Evolutionary conservation across 2,329 filamentous ascomycete species (phyloP).

Genomic region (Cadophora sp.): DNA sequence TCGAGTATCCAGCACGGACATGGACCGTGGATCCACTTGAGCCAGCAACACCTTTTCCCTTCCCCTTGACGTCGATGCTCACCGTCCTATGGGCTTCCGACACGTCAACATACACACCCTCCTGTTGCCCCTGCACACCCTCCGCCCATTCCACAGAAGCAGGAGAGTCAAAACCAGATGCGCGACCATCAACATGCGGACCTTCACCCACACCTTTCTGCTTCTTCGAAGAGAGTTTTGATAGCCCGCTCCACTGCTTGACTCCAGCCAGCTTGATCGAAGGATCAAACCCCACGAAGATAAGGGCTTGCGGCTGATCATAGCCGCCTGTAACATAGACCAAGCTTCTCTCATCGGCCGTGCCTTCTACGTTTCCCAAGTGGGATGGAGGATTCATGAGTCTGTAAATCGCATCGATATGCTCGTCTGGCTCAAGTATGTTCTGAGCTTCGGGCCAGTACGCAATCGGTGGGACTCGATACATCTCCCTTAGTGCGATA

Average conservation of each 20-base stretch:
- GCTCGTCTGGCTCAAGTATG: slow-evolving; percentile 32
- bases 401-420: slow-evolving; percentile 46
- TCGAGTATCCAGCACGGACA: neutral
- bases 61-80: slow-evolving; percentile 37
- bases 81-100: slow-evolving; percentile 34
- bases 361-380: slow-evolving; percentile 48
- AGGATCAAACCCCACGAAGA: slow-evolving; percentile 54
- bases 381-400: slow-evolving; percentile 50
- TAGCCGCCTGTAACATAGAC: slow-evolving; percentile 50
- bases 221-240: slow-evolving; percentile 11
- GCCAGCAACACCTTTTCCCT: slow-evolving; percentile 31
- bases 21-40: neutral
- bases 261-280: slow-evolving; percentile 44
- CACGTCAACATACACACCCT: slow-evolving; percentile 24
- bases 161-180: slow-evolving; percentile 22
- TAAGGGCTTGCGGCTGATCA: slow-evolving; percentile 44
- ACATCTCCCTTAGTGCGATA: slow-evolving; percentile 38
- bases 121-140: neutral
- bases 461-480: slow-evolving; percentile 30
- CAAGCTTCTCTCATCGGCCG: slow-evolving; percentile 55
- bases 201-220: slow-evolving; percentile 39
- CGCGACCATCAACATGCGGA: slow-evolving; percentile 39
- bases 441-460: slow-evolving; percentile 47
- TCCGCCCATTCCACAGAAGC: neutral
- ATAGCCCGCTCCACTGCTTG: slow-evolving; percentile 36